These are phyloP conservation scores for Aspergillus hiratsukae DNA, from an alignment of 2,329 filamentous ascomycete genomes.

Conservation along the genomic window DNA sequence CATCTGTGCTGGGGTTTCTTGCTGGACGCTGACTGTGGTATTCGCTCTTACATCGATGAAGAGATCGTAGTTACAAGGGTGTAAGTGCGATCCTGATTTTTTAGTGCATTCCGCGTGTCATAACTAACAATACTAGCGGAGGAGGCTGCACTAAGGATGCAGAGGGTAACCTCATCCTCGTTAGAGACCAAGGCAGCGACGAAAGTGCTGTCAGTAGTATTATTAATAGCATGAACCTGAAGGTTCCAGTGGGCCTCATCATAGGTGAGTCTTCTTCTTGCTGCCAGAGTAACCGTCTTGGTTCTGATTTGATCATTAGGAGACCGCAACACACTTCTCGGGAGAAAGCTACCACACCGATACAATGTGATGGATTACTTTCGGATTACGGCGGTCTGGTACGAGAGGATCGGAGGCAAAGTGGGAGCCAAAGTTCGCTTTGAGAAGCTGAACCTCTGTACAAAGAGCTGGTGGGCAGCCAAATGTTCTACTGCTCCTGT, in stretches of 20 bases:
- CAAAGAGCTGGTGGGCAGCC: conserved; percentile 57
- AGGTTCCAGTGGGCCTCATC: conserved; percentile 53
- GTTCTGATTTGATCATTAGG: conserved; percentile 40
- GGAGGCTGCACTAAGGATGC: conserved; percentile 50
- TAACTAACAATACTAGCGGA: conserved; percentile 39
- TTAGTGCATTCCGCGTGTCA: not conserved
- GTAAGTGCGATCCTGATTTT: conserved; percentile 38
- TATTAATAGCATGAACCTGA: conserved; percentile 42
- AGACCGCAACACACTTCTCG: conserved; percentile 46
- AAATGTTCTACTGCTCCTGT: conserved; percentile 24
- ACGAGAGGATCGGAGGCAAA: conserved; percentile 47
- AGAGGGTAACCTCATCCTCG: conserved; percentile 44
- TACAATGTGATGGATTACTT: conserved; percentile 68
- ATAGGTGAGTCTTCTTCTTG: conserved; percentile 42
- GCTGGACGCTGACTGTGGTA: conserved; percentile 52
- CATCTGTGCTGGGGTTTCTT: conserved; percentile 55
- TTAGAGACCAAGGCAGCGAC: conserved; percentile 43
- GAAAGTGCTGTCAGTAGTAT: conserved; percentile 38
- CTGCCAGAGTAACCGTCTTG: not conserved
- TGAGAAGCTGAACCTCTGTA: conserved; percentile 55
- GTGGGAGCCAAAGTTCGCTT: conserved; percentile 57
- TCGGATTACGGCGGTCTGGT: conserved; percentile 65
- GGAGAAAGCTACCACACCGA: conserved; percentile 50
- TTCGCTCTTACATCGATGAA: conserved; percentile 55
- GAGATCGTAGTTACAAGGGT: conserved; percentile 61